phyloP scores from a whole-genome alignment of 2,329 filamentous ascomycete species.

The Ophiosphaerella korrae region DNA sequence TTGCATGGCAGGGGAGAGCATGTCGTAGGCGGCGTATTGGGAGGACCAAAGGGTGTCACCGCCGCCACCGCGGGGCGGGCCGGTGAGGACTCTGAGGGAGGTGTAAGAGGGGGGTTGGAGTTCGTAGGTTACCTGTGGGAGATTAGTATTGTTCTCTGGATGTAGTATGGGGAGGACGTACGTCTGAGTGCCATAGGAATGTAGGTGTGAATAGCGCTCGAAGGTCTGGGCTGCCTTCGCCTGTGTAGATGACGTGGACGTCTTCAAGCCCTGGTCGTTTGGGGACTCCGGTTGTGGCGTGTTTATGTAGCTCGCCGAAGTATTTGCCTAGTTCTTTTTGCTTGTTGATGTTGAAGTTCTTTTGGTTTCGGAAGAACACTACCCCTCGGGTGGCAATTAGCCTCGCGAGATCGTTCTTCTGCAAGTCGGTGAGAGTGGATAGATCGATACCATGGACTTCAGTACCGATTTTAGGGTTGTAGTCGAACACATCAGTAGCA shows the following conservation, averaged over 20 bases:
- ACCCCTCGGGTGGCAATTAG: conserved; percentile 61
- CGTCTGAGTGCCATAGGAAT: conserved; percentile 62
- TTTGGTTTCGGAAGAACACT: conserved; percentile 63
- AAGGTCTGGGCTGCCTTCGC: conserved; percentile 59
- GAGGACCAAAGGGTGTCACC: conserved; percentile 64
- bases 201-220: conserved; percentile 60
- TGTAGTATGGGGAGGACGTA: conserved; percentile 33
- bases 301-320: conserved; percentile 60
- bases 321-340: conserved; percentile 59
- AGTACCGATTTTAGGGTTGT: conserved; percentile 62
- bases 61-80: conserved; percentile 60
- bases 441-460: conserved; percentile 59
- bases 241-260: conserved; percentile 62
- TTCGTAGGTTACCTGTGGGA: conserved; percentile 59
- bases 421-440: conserved; percentile 55
- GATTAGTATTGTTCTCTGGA: no score
- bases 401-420: conserved; percentile 61
- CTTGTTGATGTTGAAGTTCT: conserved; percentile 59
- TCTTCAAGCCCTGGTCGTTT: conserved; percentile 57
- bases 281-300: conserved; percentile 61
- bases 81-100: conserved; percentile 59
- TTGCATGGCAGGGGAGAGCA: conserved; percentile 61
- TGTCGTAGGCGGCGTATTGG: conserved; percentile 64
- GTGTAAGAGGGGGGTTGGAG: conserved; percentile 64
- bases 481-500: conserved; percentile 62